Evolutionary conservation across 1,284 basidiomycete genomes (phyloP).

Genomic region (Tremellales sp.): DNA sequence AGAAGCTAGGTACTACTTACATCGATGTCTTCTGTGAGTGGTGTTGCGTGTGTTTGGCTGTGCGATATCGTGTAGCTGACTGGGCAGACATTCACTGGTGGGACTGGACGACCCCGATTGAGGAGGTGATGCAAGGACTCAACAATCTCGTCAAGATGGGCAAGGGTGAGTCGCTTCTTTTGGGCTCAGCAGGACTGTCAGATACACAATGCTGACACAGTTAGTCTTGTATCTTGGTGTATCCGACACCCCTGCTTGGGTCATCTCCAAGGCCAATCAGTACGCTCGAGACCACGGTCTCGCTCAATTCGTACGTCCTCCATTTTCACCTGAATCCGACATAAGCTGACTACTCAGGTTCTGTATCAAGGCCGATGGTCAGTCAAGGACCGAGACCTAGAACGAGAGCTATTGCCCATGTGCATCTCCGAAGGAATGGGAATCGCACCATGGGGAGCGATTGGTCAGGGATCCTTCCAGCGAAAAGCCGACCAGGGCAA

Average conservation of each 20-base stretch:
- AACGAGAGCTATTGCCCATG: constrained; percentile 56
- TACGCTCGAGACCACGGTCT: constrained; percentile 53
- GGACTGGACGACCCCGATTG: constrained; percentile 46
- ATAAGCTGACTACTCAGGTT: neutral
- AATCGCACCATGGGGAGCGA: constrained; percentile 8
- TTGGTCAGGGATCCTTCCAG: constrained; percentile 9
- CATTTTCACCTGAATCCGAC: neutral
- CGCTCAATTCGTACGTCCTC: constrained; percentile 52
- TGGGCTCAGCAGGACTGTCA: neutral
- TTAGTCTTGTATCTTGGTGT: constrained; percentile 45
- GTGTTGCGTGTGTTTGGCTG: no score
- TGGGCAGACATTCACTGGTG: constrained; percentile 18
- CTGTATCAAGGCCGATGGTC: constrained; percentile 54
- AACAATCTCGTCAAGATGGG: constrained; percentile 42
- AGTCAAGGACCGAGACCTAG: constrained; percentile 53
- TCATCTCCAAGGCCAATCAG: constrained; percentile 55
- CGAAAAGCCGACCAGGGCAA: constrained; percentile 21
- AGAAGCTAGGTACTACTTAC: constrained; percentile 48
- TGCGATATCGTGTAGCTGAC: no score
- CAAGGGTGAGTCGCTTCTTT: constrained; percentile 22
- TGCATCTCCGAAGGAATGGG: constrained; percentile 9
- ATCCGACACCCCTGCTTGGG: constrained; percentile 55
- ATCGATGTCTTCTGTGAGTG: constrained; percentile 44
- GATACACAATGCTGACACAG: neutral
- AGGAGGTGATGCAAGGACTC: constrained; percentile 48